Evolutionary conservation across 2,329 filamentous ascomycete species (phyloP), one percentile per base, ranked within the genome.

Genomic region (Ascochyta fabae): DNA sequence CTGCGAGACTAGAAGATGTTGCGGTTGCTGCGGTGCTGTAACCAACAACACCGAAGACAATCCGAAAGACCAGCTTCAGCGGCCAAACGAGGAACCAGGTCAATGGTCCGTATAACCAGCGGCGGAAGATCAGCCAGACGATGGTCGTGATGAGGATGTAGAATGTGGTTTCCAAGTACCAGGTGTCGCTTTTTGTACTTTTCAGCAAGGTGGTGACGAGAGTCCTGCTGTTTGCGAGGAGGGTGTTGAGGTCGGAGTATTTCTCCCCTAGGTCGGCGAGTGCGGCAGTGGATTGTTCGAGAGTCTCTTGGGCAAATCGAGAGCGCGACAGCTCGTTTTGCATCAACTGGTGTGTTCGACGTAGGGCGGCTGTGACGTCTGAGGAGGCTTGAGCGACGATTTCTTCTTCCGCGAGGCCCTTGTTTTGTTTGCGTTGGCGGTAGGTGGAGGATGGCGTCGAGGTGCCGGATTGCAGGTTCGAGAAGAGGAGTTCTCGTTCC

Each of bases 181-280:
- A 99, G 2, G 93, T 97, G 73, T 99, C 95, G 62, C 89, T 95
- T 82, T 99, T 99, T 72, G 96, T 92, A 61, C 91, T 95, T 58
- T 86, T 86, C 42, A 98, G 79, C 41, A 99, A 80, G 16, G 91
- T 91, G 6, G 86, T 86, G 7, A 97, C 84, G 16, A 99, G 80
- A 51, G 87, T 88, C 61, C 86, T 84, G 41, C 90, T 93, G 53
- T 85, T 89, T 3, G 85, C 82, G 34, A 99, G 82, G 70, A 97
- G 83, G 12, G 85, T 85, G 66, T 94, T 91, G 5, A 98, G 84
- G 45, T 87, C 86, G 19, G 83, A 86, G 77, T 99, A 99, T 34
- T 86, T 89, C 67, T 96, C 89, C 4, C 89, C 86, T 1, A 99
- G 83, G 60, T 91, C 86, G 48, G 84, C 84, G n/a, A 99, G 83